These are phyloP conservation scores for Chaetomium strumarium DNA, from an alignment of 2,329 filamentous ascomycete genomes.

Conservation along the genomic window DNA sequence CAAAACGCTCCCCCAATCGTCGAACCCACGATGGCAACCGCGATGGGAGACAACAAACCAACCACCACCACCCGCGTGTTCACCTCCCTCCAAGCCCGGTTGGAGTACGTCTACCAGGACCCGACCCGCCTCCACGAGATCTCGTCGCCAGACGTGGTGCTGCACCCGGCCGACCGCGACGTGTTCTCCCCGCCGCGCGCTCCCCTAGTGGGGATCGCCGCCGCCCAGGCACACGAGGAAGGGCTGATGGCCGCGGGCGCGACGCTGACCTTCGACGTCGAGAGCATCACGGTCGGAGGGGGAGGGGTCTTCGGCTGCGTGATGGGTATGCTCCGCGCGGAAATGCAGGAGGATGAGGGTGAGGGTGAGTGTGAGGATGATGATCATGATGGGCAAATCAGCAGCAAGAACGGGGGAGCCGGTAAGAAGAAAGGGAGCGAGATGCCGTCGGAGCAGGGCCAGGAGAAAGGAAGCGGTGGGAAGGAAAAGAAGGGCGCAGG, in stretches of 20 bases:
- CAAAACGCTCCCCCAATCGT: too few relatives aligned
- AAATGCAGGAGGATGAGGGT: background rate
- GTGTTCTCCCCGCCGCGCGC: constrained; percentile 3
- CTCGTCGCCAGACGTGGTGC: constrained; percentile 12
- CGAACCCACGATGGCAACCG: background rate
- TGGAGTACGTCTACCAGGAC: constrained; percentile 21
- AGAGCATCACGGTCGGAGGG: constrained; percentile 9
- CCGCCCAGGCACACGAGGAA: constrained; percentile 19
- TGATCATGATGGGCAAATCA: background rate
- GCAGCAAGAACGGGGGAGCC: background rate
- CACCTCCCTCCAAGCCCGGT: background rate
- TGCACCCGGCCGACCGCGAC: constrained; percentile 21
- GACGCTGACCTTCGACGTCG: constrained; percentile 21
- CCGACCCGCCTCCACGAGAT: constrained; percentile 18
- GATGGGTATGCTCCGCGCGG: constrained; percentile 19
- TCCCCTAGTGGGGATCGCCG: constrained; percentile 10
- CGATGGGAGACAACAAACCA: background rate
- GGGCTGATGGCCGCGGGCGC: constrained; percentile 12
- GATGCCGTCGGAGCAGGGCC: background rate
- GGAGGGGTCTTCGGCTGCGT: constrained; percentile 22
- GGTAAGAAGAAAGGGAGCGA: background rate
- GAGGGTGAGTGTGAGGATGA: background rate
- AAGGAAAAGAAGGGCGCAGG: background rate
- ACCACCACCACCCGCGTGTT: too few relatives aligned
- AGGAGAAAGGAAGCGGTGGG: background rate